Conservation (phyloP, 2,329 filamentous ascomycete species). For the Fusarium sp. region DNA sequence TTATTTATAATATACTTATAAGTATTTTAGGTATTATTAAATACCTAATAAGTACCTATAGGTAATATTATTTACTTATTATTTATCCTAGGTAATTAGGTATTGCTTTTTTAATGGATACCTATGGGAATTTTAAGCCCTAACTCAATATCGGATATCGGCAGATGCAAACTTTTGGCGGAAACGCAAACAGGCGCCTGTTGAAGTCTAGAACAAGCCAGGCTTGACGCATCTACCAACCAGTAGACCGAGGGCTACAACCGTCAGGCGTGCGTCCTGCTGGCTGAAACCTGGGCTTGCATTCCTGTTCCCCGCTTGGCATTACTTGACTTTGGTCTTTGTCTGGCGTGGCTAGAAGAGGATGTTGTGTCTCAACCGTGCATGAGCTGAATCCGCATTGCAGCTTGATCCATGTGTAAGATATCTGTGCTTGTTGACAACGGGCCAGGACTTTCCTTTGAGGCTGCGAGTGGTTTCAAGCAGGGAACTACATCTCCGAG, state of each 20-base stretch:
- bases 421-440: neutral
- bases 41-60: no score
- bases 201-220: neutral
- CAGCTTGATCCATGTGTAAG: fast-evolving
- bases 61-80: no score
- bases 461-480: neutral
- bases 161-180: neutral
- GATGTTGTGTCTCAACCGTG: neutral
- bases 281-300: conserved; percentile 10
- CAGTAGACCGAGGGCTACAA: neutral
- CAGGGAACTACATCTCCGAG: neutral
- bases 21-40: no score
- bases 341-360: neutral
- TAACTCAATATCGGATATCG: no score
- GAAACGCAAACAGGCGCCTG: neutral
- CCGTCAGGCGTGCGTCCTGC: neutral
- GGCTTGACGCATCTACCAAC: neutral
- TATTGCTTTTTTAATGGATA: no score
- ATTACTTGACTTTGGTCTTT: conserved; percentile 1
- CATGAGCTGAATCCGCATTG: no score
- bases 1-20: no score
- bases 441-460: fast-evolving
- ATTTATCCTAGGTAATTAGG: no score
- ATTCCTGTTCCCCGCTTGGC: conserved; percentile 1
- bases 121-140: no score